These are phyloP conservation scores for Diaporthe sp. DNA, from an alignment of 2,329 filamentous ascomycete genomes.

Conservation along the genomic window DNA sequence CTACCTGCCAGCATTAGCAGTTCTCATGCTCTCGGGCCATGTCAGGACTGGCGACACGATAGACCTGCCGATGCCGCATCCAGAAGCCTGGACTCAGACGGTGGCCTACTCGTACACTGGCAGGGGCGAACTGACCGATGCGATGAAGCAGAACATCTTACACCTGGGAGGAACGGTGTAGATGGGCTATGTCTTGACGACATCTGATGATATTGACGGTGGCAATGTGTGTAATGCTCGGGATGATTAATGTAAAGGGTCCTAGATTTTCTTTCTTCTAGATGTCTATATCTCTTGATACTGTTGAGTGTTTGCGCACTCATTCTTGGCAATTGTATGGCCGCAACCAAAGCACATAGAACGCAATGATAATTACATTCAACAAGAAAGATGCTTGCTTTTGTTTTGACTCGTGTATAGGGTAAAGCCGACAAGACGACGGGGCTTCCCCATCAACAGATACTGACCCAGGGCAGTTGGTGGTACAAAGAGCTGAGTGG, in stretches of 20 bases:
- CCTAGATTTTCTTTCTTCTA: background rate
- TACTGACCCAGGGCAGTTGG: background rate
- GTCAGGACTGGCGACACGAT: conserved; percentile 67
- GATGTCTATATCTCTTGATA: background rate
- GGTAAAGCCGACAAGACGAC: background rate
- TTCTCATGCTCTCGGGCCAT: conserved; percentile 68
- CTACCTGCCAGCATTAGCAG: conserved; percentile 67
- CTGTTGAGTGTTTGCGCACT: background rate
- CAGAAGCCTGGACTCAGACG: conserved; percentile 69
- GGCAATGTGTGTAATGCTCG: conserved; percentile 7
- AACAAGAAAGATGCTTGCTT: background rate
- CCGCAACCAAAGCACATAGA: background rate
- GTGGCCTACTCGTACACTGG: conserved; percentile 70
- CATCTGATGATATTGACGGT: background rate
- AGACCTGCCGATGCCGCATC: conserved; percentile 70
- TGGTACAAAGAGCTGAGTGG: background rate
- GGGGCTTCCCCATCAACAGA: background rate
- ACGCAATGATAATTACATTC: background rate
- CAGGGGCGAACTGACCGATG: conserved; percentile 59
- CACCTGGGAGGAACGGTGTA: conserved; percentile 67
- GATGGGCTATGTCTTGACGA: background rate
- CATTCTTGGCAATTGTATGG: conserved; percentile 3
- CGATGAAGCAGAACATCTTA: conserved; percentile 66
- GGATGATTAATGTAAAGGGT: background rate
- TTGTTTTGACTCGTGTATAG: conserved; percentile 20